Base-by-base conservation (phyloP, 495 filamentous ascomycete species). In the Penicillium bialowiezense region DNA sequence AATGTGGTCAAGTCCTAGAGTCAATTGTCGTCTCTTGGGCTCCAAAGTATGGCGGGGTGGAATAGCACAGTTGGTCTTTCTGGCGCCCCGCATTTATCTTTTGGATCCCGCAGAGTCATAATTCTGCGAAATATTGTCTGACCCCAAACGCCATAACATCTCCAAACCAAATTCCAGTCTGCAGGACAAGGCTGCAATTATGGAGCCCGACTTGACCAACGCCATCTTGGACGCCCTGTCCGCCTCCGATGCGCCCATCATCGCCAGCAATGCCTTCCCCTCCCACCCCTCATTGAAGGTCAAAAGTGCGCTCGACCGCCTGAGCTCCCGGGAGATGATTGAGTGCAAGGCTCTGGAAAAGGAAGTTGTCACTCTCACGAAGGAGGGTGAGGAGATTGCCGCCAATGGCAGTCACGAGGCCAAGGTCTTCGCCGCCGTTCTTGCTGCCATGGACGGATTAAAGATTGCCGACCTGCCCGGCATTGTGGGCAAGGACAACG, bases 391-490 rank as follows among this genome's bases (percentile, higher is more conserved):
- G 52, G 72, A 77, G 47, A 91, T 97, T 62, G 85, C 80, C 35
- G 76, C 80, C 52, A 84, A 95, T 71, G 92, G 93, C 41, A 93
- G 88, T 58, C 92, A 96, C 71, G 93, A 98, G 68, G 92, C 87
- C 47, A 90, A 90, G 58, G 91, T 98, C 41, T 98, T 95, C 69
- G 83, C 91, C 51, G 91, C 88, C 3, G 80, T 97, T 14, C 77
- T 83, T 53, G 76, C 82, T 50, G 85, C 88, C 29, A 65, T 95
- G 52, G 86, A 87, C 48, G 86, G 95, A 28, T 73, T 95, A 55
- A 86, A 86, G 60, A 84, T 96, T 50, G 74, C 80, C 53, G 91
- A 97, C 50, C 72, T 96, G 51, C 80, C 82, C 60, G 77, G 72
- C 10, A 79, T 89, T 55, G 89, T 95, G 37, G 89, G 90, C 56